Evolutionary conservation across 2,329 filamentous ascomycete genomes (phyloP), one percentile per base, ranked within the genome.

Genomic region (Verticillium alfalfae): DNA sequence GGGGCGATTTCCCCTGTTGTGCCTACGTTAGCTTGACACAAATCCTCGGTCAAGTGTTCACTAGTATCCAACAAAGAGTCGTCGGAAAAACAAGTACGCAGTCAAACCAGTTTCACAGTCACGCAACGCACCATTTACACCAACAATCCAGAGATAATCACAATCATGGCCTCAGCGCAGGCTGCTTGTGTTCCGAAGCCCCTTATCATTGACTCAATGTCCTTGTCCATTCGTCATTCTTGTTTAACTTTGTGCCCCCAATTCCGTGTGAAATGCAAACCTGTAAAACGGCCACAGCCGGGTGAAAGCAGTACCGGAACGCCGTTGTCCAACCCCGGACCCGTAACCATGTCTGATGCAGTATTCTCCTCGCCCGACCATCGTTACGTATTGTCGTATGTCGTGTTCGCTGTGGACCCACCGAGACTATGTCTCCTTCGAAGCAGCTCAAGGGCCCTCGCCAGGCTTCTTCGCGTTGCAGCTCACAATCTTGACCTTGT

Each of bases 401-500:
- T 18, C 45, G 18, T 52, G 8, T 52, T 52, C 18, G 45, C 22
- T 18, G n/a, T 52, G 5, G 3, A 10, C 39, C 39, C 16, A 22
- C 31, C n/a, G 45, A 31, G n/a, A 8, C 12, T 18, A n/a, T 26
- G 10, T 18, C 45, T 12, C 6, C 5, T 22, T 52, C 39, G 45
- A 10, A 52, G n/a, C 45, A 10, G 18, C 45, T 52, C 45, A 71
- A 64, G 69, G 70, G 12, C 70, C 71, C 62, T 82, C 80, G 60
- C 78, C 78, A 2, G 79, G 78, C 69, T 79, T 82, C 83, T 97
- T 97, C 68, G 93, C 93, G 72, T 96, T 97, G 78, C 94, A 98
- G 78, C 92, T 96, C 58, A 99, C 95, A 68, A 99, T 99, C 87
- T 98, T 98, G 77, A 99, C 91, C 75, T 93, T 94, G 73, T 97